Evolutionary conservation across 352 stramenopile species (phyloP), one percentile per base, ranked within the genome.

Genomic region (Phytophthora pini): DNA sequence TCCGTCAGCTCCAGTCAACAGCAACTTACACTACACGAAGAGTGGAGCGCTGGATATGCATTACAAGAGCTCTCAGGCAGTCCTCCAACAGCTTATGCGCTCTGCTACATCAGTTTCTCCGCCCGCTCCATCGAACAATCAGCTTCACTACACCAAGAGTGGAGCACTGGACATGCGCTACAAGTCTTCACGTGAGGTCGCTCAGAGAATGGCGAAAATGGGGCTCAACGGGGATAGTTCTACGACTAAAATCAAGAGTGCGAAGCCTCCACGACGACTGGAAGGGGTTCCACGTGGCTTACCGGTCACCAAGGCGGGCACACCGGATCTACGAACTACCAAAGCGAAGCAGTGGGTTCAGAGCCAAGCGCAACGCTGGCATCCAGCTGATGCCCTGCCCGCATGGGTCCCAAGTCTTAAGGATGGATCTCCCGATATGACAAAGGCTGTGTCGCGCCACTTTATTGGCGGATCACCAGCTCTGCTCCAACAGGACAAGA

Each of bases 341-440:
- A 48, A 49, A 34, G 69, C 48, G 22, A 77, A 74, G 29, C 6
- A 71, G 3, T 77, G 69, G 69, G 59, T 77, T 8, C 49, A 71
- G n/a, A 49, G 44, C 20, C 69, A 77, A 58, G 69, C 63, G 5
- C 64, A 63, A 8, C 22, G 11, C 5, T 72, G 64, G 69, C 65
- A 74, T n/a, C 58, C 52, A 5, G 44, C 56, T 9, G 64, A 73
- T 26, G 12, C 12, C 11, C 45, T 77, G 0, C 69, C 69, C 0
- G 24, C 6, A 5, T 77, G 69, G 69, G 51, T 77, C 1, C 64
- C 69, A 6, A 50, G 54, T n/a, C 64, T 61, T 15, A 77, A 77
- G 31, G 69, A 77, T 13, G 69, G 69, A 41, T 70, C 65, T 3
- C 69, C 65, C 9, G 65, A 77, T 47, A 70, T 71, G 58, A 62